phyloP scores from a whole-genome alignment of 108 stramenopile genomes.

The Poteriospumella lacustris region DNA sequence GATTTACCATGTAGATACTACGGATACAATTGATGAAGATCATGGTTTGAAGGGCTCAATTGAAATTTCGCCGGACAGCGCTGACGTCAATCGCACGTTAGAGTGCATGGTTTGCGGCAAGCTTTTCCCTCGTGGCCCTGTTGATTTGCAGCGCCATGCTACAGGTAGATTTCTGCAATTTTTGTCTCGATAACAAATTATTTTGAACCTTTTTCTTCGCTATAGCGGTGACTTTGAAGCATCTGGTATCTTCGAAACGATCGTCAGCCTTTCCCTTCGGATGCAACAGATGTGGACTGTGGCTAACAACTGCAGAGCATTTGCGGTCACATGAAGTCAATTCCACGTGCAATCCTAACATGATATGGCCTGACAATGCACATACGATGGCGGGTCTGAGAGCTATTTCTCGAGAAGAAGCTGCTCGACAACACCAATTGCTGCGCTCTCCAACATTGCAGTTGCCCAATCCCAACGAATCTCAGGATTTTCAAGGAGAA shows the following conservation, averaged over 20 bases:
- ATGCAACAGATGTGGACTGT: not conserved
- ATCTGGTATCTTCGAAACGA: not conserved
- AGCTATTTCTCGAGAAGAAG: too few relatives aligned
- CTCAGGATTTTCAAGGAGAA: too few relatives aligned
- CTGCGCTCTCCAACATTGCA: too few relatives aligned
- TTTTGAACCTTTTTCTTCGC: too few relatives aligned
- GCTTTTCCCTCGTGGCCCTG: conserved; percentile 14
- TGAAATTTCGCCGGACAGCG: not conserved
- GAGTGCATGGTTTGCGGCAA: conserved; percentile 23
- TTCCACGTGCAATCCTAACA: not conserved
- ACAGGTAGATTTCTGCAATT: too few relatives aligned
- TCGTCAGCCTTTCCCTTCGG: not conserved
- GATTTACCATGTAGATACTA: not conserved
- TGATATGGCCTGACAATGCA: not conserved
- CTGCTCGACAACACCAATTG: too few relatives aligned
- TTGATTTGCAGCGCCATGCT: conserved; percentile 3
- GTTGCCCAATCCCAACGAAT: too few relatives aligned
- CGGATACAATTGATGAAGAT: not conserved
- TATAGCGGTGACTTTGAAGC: not conserved
- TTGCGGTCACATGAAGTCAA: not conserved
- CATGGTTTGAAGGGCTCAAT: not conserved
- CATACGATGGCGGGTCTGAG: not conserved
- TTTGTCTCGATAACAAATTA: too few relatives aligned
- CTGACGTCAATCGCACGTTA: not conserved
- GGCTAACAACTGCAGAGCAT: not conserved